Percentiles rank a stretch among this genome's conserved stretches.
Evolutionary conservation across 148 eudicot species (phyloP).

Genomic region (Chenopodium formosanum): DNA sequence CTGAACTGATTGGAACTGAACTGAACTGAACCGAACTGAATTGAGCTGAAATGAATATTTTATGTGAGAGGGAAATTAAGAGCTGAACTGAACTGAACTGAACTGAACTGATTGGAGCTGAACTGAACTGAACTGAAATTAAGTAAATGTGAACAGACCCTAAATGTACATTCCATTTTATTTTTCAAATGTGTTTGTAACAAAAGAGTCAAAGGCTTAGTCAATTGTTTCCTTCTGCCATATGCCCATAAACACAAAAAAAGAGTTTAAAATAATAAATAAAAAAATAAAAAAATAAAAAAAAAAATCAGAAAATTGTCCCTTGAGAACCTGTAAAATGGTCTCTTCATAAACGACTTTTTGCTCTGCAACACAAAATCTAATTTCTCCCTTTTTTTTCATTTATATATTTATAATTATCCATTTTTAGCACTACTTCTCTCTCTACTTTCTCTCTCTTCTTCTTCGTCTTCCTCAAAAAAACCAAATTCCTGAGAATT

Average conservation of each 20-base stretch:
- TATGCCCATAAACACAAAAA: not conserved
- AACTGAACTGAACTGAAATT: too few species aligned
- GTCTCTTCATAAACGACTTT: not conserved
- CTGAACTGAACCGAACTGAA: too few species aligned
- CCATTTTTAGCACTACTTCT: constrained; percentile 18
- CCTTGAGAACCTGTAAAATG: constrained; percentile 17
- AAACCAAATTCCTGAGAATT: not conserved
- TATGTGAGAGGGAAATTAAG: too few species aligned
- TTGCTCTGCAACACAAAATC: constrained; percentile 31
- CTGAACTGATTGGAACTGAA: too few species aligned
- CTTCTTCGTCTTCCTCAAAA: constrained; percentile 4
- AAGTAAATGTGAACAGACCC: too few species aligned
- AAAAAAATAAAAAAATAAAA: not conserved
- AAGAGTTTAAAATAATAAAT: not conserved
- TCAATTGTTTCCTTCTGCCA: not conserved
- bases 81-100: too few species aligned
- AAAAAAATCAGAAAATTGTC: not conserved
- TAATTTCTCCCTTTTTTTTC: not conserved
- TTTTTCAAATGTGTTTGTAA: too few species aligned
- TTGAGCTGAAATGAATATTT: too few species aligned
- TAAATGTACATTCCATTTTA: too few species aligned
- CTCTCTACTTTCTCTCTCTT: not conserved
- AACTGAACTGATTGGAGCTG: too few species aligned
- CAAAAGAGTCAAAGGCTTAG: constrained; percentile 19
- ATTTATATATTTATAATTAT: not conserved